Conservation (phyloP, 2,329 filamentous ascomycete species). For the Coniosporium tulheliwenetii region DNA sequence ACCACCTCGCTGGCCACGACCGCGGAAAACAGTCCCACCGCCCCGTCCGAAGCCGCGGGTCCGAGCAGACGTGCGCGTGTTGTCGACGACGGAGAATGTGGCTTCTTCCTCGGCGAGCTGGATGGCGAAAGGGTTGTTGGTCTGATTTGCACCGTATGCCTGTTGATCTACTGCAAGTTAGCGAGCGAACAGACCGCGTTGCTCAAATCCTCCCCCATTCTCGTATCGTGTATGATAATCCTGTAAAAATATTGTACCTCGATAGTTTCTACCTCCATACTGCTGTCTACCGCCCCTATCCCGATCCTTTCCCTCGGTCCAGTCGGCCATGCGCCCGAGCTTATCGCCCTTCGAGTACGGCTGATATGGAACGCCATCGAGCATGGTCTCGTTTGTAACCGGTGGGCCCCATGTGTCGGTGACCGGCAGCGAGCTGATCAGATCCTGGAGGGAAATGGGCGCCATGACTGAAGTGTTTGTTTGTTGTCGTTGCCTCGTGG, state of each 20-base stretch:
- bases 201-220: background rate
- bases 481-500: background rate
- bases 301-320: conserved; percentile 78
- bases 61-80: conserved; percentile 74
- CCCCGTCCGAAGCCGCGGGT: conserved; percentile 68
- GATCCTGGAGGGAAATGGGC: conserved; percentile 28
- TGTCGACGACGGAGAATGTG: conserved; percentile 95
- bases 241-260: conserved; percentile 40
- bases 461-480: conserved; percentile 20
- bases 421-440: conserved; percentile 28
- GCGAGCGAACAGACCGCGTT: background rate
- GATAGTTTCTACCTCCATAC: conserved; percentile 85
- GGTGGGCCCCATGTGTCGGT: conserved; percentile 61
- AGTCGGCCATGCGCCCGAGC: conserved; percentile 97
- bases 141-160: conserved; percentile 83
- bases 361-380: conserved; percentile 91
- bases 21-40: conserved; percentile 78
- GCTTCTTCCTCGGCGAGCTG: conserved; percentile 91
- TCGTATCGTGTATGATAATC: background rate
- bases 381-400: conserved; percentile 68
- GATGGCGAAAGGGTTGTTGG: conserved; percentile 64
- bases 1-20: conserved; percentile 60
- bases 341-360: conserved; percentile 98
- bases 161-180: conserved; percentile 59
- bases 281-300: conserved; percentile 72